Conservation (phyloP, 768 basidiomycete genomes). For the Chalciporus piperatus region DNA sequence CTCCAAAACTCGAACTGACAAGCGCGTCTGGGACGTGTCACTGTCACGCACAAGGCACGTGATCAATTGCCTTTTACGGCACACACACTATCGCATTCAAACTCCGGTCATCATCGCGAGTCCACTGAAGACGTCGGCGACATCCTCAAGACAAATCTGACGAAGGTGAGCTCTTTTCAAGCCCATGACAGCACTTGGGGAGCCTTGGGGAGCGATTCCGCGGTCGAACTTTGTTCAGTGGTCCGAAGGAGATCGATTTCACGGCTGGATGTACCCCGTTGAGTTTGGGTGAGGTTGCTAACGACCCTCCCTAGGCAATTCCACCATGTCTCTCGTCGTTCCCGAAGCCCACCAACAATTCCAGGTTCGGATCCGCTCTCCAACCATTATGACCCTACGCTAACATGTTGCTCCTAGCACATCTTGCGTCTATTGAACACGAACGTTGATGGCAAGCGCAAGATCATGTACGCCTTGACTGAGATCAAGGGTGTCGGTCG, state of each 20-base stretch:
- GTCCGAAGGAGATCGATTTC: not conserved
- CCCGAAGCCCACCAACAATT: slow-evolving; percentile 95
- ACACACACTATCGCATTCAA: slow-evolving; percentile 16
- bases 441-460: slow-evolving; percentile 99
- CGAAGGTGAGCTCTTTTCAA: slow-evolving; percentile 25
- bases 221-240: not conserved
- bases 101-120: slow-evolving; percentile 19
- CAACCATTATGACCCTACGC: not conserved
- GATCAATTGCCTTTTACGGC: slow-evolving; percentile 18
- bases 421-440: slow-evolving; percentile 99
- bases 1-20: not conserved
- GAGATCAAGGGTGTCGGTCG: slow-evolving; percentile 99
- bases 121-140: slow-evolving; percentile 14
- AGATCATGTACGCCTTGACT: slow-evolving; percentile 98
- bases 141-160: slow-evolving; percentile 17
- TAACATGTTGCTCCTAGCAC: slow-evolving; percentile 55
- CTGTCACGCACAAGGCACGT: slow-evolving; percentile 22
- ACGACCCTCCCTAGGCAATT: slow-evolving; percentile 9
- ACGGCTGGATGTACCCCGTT: slow-evolving; percentile 20
- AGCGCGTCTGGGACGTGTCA: slow-evolving; percentile 21
- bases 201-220: not conserved
- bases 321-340: slow-evolving; percentile 91
- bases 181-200: not conserved
- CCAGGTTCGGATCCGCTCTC: slow-evolving; percentile 54
- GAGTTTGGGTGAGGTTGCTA: slow-evolving; percentile 14